Evolutionary conservation across 495 filamentous ascomycete species (phyloP), one percentile per base, ranked within the genome.

Genomic region (Xylaria cubensis): DNA sequence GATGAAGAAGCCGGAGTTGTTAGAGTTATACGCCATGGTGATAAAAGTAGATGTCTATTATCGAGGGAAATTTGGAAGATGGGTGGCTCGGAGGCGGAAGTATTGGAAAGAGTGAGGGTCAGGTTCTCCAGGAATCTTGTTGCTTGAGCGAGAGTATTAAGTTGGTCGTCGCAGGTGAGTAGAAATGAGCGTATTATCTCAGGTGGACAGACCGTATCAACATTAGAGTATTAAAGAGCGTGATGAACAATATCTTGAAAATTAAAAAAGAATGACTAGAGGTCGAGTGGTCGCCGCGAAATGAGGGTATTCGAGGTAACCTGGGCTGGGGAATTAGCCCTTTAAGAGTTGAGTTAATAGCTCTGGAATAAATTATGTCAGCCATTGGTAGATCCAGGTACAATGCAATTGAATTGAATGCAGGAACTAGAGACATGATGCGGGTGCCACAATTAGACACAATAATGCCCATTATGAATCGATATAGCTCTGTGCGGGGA

Each of bases 1-100:
- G 73, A 97, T 91, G 80, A 99, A 98, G 84, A 91, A 98, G 76
- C 88, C 92, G 80, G 80, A 82, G 78, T 89, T 86, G 56, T 78
- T 76, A 65, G 83, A 82, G 69, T 88, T 83, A 84, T 88, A 92
- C 73, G 92, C 93, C 95, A 97, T 98, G 78, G 79, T 91, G 88
- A 82, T 69, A 62, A 51, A 69, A 75, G 74, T 74, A 67, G 67
- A 56, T 74, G 68, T 44, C 63, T 59, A 26, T 70, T 71, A 64
- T 72, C 65, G 73, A 66, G 71, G 72, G 61, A 64, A 21, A 34
- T 12, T 55, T 72, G 48, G 72, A 65, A 69, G 64, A 56, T 65
- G 42, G 46, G 65, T 69, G 66, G 70, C 69, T 75, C n/a, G 39
- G 63, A 67, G 64, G 53, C 64, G 67, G 71, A 70, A 73, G 76